Evolutionary conservation across 768 basidiomycete species (phyloP).

Genomic region (Termitomyces sp.): DNA sequence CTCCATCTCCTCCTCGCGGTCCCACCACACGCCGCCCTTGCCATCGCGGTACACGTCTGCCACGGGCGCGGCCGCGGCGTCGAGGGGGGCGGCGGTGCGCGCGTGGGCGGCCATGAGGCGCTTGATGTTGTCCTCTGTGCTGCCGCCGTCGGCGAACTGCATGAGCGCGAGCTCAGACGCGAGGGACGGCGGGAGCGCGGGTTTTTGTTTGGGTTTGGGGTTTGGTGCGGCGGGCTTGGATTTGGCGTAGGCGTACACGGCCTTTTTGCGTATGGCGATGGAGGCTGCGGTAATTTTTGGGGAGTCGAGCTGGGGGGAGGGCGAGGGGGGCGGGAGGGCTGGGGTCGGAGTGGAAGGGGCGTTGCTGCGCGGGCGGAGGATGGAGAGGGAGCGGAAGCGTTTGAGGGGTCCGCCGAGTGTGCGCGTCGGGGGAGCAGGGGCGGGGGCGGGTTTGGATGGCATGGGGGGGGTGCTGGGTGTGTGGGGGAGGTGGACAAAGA

Average conservation of each 20-base stretch:
- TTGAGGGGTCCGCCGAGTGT: slow-evolving; percentile 26
- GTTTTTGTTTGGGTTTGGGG: slow-evolving; percentile 22
- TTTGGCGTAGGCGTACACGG: slow-evolving; percentile 46
- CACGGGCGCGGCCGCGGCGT: slow-evolving; percentile 26
- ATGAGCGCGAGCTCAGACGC: slow-evolving; percentile 64
- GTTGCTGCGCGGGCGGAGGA: slow-evolving; percentile 37
- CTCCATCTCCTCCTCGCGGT: slow-evolving; percentile 70
- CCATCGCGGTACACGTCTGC: slow-evolving; percentile 58
- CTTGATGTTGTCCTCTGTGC: slow-evolving; percentile 48
- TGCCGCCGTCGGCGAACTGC: slow-evolving; percentile 68
- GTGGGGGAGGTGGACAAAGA: slow-evolving; percentile 57
- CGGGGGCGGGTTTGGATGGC: slow-evolving; percentile 17
- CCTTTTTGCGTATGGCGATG: slow-evolving; percentile 48
- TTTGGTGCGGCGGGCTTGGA: slow-evolving; percentile 34
- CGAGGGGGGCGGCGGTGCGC: slow-evolving; percentile 30
- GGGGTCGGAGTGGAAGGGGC: slow-evolving; percentile 16
- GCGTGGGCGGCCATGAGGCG: slow-evolving; percentile 56
- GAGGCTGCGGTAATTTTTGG: slow-evolving; percentile 24
- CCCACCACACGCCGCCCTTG: slow-evolving; percentile 65
- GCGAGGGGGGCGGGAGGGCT: slow-evolving; percentile 17
- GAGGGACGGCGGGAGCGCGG: slow-evolving; percentile 45
- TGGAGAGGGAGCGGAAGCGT: slow-evolving; percentile 50
- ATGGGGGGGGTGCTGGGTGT: slow-evolving; percentile 39
- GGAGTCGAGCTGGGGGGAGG: slow-evolving; percentile 9
- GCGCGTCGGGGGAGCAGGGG: slow-evolving; percentile 17